phyloP scores from a whole-genome alignment of 2,329 filamentous ascomycete genomes.

The Fusarium sp. region DNA sequence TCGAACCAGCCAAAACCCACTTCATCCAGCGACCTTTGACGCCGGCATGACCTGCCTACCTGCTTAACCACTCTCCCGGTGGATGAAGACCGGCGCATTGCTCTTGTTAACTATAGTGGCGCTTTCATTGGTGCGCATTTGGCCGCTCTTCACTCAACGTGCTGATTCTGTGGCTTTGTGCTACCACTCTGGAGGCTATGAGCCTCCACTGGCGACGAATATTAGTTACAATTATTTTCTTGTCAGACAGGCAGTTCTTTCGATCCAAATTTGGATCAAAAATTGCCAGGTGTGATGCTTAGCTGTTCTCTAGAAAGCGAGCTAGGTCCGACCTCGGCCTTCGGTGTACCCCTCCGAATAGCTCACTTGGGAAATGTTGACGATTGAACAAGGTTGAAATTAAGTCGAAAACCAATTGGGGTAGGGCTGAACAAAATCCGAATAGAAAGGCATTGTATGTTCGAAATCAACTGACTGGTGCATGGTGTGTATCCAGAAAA shows the following conservation, averaged over 20 bases:
- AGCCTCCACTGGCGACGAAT: conserved; percentile 8
- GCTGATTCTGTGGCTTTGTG: conserved; percentile 20
- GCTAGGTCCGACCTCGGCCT: conserved; percentile 43
- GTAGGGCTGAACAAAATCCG: conserved; percentile 39
- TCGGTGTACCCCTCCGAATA: conserved; percentile 38
- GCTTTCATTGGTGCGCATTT: conserved; percentile 46
- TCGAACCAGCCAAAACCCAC: conserved; percentile 17
- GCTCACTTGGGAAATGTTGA: conserved; percentile 17
- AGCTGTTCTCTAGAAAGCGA: conserved; percentile 19
- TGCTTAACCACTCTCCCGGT: conserved; percentile 29
- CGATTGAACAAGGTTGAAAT: conserved; percentile 24
- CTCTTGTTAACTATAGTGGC: conserved; percentile 33
- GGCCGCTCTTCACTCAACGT: conserved; percentile 19
- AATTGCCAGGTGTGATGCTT: conserved; percentile 23
- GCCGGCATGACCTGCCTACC: conserved; percentile 30
- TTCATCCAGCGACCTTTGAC: conserved; percentile 9
- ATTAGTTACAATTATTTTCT: conserved; percentile 10
- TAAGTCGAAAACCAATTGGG: conserved; percentile 18
- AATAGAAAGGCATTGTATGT: conserved; percentile 32
- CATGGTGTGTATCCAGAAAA: conserved; percentile 3
- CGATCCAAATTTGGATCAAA: conserved; percentile 1
- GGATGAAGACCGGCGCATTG: conserved; percentile 34
- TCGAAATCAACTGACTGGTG: conserved; percentile 2
- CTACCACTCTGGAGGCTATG: conserved; percentile 9
- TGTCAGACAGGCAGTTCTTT: conserved; percentile 2